These are phyloP conservation scores for Ophiostoma australiae DNA, from an alignment of 2,329 filamentous ascomycete genomes.

Conservation along the genomic window DNA sequence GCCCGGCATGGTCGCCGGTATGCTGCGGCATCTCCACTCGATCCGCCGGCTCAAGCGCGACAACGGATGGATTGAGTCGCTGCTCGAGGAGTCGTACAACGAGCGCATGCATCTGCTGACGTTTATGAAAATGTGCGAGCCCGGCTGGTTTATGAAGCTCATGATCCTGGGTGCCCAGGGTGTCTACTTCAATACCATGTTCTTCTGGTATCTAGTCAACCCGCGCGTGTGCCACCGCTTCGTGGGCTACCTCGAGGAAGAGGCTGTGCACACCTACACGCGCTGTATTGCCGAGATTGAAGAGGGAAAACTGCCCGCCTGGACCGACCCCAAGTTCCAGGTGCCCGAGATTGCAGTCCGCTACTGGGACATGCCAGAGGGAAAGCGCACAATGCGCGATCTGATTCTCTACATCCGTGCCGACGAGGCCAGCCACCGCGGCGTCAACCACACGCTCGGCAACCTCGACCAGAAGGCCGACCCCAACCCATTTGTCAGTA, in stretches of 20 bases:
- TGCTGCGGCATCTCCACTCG: constrained; percentile 82
- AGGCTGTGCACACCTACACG: constrained; percentile 93
- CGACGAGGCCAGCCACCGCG: constrained; percentile 75
- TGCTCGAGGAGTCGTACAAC: constrained; percentile 86
- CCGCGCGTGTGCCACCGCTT: constrained; percentile 90
- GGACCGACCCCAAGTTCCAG: constrained; percentile 62
- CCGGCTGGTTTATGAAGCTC: constrained; percentile 76
- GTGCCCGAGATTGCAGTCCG: constrained; percentile 84
- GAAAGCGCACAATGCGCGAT: constrained; percentile 74
- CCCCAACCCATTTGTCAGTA: constrained; percentile 85
- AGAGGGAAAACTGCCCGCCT: constrained; percentile 73
- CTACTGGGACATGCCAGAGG: constrained; percentile 94
- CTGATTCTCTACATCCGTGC: constrained; percentile 79
- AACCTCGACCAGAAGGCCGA: constrained; percentile 82
- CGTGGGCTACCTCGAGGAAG: constrained; percentile 94
- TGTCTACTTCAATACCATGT: constrained; percentile 93
- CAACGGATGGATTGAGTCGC: constrained; percentile 93
- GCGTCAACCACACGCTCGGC: constrained; percentile 91
- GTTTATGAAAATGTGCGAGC: constrained; percentile 76
- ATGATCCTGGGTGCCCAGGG: constrained; percentile 92
- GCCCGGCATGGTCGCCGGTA: constrained; percentile 93
- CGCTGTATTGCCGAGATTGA: constrained; percentile 84
- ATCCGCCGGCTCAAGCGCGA: constrained; percentile 83
- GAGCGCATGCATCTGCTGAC: constrained; percentile 88
- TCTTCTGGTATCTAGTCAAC: constrained; percentile 79